A percentile compares a stretch with the other conserved stretches of the same genome.
Evolutionary conservation across 306 rosid species (phyloP).

Genomic region (Begonia peltatifolia): DNA sequence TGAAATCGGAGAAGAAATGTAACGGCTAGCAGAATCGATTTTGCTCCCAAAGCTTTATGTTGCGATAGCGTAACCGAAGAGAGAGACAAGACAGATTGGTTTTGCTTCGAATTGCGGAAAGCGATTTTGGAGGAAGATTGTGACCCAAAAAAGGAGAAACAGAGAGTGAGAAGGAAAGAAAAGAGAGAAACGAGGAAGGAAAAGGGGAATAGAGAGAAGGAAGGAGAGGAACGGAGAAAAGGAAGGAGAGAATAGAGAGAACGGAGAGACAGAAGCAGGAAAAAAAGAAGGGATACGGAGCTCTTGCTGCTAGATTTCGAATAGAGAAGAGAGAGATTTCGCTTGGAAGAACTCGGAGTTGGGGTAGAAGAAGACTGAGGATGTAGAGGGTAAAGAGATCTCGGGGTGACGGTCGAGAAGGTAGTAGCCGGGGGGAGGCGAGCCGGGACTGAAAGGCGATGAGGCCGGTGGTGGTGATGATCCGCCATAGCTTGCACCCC

Average conservation of each 20-base stretch:
- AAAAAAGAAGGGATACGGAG: constrained; percentile 50
- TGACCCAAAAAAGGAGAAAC: constrained; percentile 16
- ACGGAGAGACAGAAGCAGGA: constrained; percentile 61
- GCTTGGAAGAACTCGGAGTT: constrained; percentile 58
- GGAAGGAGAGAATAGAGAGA: constrained; percentile 65
- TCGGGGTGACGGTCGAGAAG: constrained; percentile 11
- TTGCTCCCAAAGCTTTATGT: constrained; percentile 23
- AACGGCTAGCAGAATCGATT: constrained; percentile 51
- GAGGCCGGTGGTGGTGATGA: constrained; percentile 48
- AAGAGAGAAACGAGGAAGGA: constrained; percentile 60
- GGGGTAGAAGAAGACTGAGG: constrained; percentile 39
- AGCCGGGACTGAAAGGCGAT: constrained; percentile 55
- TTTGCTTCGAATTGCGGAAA: constrained; percentile 23
- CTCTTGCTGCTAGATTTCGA: constrained; percentile 21
- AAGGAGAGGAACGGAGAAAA: constrained; percentile 69
- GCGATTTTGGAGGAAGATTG: constrained; percentile 26
- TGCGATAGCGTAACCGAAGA: constrained; percentile 34
- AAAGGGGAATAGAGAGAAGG: constrained; percentile 62
- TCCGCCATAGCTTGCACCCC: constrained; percentile 38
- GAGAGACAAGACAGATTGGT: constrained; percentile 20
- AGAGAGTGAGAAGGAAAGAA: constrained; percentile 36
- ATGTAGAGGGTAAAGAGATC: constrained; percentile 24
- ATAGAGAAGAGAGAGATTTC: constrained; percentile 29
- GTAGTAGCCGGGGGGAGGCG: constrained; percentile 23
- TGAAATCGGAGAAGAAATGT: constrained; percentile 76